Base-by-base conservation (phyloP, 2,329 filamentous ascomycete genomes). In the Raffaelea albimanens region DNA sequence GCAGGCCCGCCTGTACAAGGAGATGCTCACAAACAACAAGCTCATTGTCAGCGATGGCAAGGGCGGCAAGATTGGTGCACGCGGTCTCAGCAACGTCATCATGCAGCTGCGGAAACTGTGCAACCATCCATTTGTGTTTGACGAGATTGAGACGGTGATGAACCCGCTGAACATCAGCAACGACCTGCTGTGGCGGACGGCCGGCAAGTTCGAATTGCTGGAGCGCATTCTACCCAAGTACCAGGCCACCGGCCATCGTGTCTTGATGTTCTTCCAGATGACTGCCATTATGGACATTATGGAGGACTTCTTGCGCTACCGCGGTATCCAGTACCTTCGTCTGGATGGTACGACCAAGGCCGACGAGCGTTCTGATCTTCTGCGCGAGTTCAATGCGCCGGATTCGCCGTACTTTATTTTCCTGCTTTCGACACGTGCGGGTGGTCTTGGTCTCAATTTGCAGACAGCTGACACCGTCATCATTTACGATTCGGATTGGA, bases 201-300 rank as follows among this genome's bases (percentile, higher is more conserved):
- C 91, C 25, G 94, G 93, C 61, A 98, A 98, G 68, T 98, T 98
- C 59, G 93, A 98, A 69, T 75, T 98, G 25, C 75, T 98, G 22
- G 93, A 98, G 63, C 79, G 93, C 45, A 75, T 98, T 52, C 66
- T 98, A 53, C 93, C 93, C 42, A 98, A 98, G 68, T 97, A 98
- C 66, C 80, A 87, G 57, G 82, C 78, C 3, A 90, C 87, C 1
- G 88, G 88, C 16, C 93, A 98, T 78, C 85, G 93, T 66, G 89
- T 97, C 23, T 75, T 98, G 64, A 97, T 98, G 86, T 98, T 98
- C 78, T 98, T 98, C 76, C 93, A 98, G 65, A 98, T 98, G 93
- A 98, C 93, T 4, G 90, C 95, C 52, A 98, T 98, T 63, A 98
- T 98, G 93, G 95, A 98, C 67, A 98, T 98, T 60, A 97, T 98